Conservation (phyloP, 2,329 filamentous ascomycete genomes). For the Byssoonygena ceratinophila region DNA sequence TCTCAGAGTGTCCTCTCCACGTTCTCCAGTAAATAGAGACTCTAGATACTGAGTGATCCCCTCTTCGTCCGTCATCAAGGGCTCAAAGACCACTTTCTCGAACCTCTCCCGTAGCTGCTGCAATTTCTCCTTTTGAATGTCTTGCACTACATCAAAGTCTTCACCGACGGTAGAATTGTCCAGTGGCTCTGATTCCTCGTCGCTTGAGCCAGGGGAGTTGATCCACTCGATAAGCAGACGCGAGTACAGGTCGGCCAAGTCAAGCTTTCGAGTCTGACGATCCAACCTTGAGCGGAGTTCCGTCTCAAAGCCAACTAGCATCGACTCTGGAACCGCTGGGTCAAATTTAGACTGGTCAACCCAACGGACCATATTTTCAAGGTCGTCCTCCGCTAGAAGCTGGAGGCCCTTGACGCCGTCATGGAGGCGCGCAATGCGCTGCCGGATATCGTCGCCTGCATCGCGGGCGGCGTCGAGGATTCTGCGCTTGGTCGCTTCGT, state of each 20-base stretch:
- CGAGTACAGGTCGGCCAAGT: slow-evolving; percentile 29
- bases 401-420: slow-evolving; percentile 16
- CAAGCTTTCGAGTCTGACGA: slow-evolving; percentile 29
- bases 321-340: slow-evolving; percentile 27
- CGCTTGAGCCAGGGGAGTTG: slow-evolving; percentile 16
- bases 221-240: slow-evolving; percentile 35
- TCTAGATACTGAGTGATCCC: slow-evolving; percentile 27
- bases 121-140: slow-evolving; percentile 29
- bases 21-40: slow-evolving; percentile 25
- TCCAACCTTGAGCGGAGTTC: slow-evolving; percentile 28
- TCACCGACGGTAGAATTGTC: slow-evolving; percentile 17
- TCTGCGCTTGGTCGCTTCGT: slow-evolving; percentile 14
- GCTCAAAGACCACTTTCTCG: slow-evolving; percentile 32
- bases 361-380: slow-evolving; percentile 29
- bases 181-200: background rate
- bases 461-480: slow-evolving; percentile 15
- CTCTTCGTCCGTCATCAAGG: slow-evolving; percentile 26
- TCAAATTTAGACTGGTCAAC: slow-evolving; percentile 32
- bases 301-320: slow-evolving; percentile 26
- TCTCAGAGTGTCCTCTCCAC: slow-evolving; percentile 18
- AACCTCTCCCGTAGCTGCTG: slow-evolving; percentile 33
- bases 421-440: slow-evolving; percentile 10
- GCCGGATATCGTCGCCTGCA: slow-evolving; percentile 7
- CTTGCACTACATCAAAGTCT: slow-evolving; percentile 26
- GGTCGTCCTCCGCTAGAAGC: slow-evolving; percentile 7